A percentile compares a stretch with the other conserved stretches of the same genome.
Evolutionary conservation across 257 asterid species (phyloP).

Genomic region (Solanum bulbocastanum): DNA sequence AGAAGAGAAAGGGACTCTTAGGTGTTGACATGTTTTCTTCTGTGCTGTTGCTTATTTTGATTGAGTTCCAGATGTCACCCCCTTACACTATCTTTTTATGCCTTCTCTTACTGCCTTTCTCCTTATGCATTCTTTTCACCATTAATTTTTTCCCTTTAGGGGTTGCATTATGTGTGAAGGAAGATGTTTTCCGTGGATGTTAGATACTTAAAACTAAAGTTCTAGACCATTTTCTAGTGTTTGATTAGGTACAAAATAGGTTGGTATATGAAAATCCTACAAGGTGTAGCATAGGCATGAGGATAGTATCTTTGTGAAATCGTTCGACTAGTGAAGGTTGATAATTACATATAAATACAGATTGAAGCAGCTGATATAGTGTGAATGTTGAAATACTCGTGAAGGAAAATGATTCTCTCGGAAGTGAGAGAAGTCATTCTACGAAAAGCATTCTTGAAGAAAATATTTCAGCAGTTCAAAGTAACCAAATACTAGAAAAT

Average conservation of each 20-base stretch:
- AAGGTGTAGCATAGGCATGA: not conserved
- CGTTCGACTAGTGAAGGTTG: not conserved
- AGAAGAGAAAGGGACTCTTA: not conserved
- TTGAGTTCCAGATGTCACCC: not conserved
- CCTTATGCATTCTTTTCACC: not conserved
- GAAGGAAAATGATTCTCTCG: not conserved
- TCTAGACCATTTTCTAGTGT: not conserved
- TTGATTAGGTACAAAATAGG: not conserved
- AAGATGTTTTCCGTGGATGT: not conserved
- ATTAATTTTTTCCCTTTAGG: not conserved
- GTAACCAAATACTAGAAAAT: not conserved
- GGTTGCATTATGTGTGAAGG: not conserved
- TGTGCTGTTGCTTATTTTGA: not conserved
- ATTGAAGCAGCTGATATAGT: not conserved
- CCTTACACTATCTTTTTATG: not conserved
- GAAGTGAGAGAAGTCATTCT: not conserved
- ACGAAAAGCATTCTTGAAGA: not conserved
- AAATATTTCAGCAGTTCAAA: not conserved
- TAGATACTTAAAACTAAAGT: too few species aligned
- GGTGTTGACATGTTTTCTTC: not conserved
- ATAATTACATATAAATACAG: not conserved
- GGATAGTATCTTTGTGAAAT: not conserved
- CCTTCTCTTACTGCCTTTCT: not conserved
- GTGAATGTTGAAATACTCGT: not conserved
- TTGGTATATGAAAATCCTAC: not conserved